Evolutionary conservation across 495 filamentous ascomycete genomes (phyloP), one percentile per base, ranked within the genome.

Genomic region (Chaetomium tenue): DNA sequence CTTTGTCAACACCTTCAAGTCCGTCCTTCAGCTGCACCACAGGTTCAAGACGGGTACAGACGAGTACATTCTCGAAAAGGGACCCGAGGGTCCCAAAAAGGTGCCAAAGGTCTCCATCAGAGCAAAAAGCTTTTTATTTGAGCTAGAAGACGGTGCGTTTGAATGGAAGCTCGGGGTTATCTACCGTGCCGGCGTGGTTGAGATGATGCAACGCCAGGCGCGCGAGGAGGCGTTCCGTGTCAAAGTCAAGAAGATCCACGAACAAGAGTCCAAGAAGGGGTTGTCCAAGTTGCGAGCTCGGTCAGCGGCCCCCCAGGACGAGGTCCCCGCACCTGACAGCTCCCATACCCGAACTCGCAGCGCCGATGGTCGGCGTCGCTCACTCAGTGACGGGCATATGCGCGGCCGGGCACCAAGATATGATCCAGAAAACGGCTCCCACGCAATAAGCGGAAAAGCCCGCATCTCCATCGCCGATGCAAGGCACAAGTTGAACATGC

Each of bases 151-250:
- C 74, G 92, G 94, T 58, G 88, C 91, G 1, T 99, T 99, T 71
- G 94, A 99, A 72, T 97, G 93, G 89, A 97, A 97, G 70, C 82
- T 99, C 23, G 90, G 91, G 0, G 84, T 88, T 67, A 99, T 98
- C 54, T 98, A 98, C 69, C 87, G 93, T 7, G 83, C 88, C 23
- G 94, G 95, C 2, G 78, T 96, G 25, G 79, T 91, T 55, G 94
- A 99, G 70, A 91, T 97, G 76, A 84, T 87, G 71, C 93, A 97
- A 71, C 85, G 94, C 16, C 77, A 93, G 63, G 93, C 93, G 15
- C 84, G 94, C 26, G 91, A 96, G 76, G 91, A 96, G 50, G 93
- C 94, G 0, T 98, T 93, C 77, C 76, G 85, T 7, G 77, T 95
- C 52, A 99, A 99, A 69, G 82, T 88, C 7, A 92, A 91, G 67